Percentiles rank a stretch among this genome's conserved stretches.
These are phyloP conservation scores for Talaromyces sp. DNA, from an alignment of 2,329 filamentous ascomycete genomes.

Conservation along the genomic window DNA sequence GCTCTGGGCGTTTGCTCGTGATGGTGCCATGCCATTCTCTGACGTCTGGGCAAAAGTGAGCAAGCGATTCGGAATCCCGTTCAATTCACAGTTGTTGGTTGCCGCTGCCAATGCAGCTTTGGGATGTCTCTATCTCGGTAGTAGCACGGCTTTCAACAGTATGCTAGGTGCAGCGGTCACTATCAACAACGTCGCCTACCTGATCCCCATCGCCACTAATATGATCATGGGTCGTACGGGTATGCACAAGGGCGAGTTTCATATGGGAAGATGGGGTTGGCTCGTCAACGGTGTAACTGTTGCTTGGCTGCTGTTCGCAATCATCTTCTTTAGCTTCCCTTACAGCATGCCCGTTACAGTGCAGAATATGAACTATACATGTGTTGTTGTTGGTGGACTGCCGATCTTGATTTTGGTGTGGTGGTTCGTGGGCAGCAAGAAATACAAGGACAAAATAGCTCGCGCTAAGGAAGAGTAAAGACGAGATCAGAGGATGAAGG, in stretches of 20 bases:
- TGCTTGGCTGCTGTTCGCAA: constrained; percentile 49
- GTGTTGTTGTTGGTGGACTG: constrained; percentile 45
- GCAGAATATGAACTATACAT: constrained; percentile 51
- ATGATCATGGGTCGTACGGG: constrained; percentile 44
- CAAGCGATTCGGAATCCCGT: constrained; percentile 43
- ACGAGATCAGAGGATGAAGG: too few relatives aligned
- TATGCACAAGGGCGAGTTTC: constrained; percentile 47
- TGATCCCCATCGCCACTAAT: constrained; percentile 48
- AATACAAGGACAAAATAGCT: constrained; percentile 17
- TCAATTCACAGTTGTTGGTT: constrained; percentile 56
- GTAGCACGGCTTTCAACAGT: constrained; percentile 63
- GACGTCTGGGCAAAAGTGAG: constrained; percentile 42
- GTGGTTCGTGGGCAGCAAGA: constrained; percentile 38
- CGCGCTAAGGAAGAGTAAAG: constrained; percentile 38
- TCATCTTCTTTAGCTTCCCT: constrained; percentile 50
- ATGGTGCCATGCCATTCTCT: constrained; percentile 43
- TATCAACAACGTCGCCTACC: constrained; percentile 47
- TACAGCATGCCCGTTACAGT: constrained; percentile 37
- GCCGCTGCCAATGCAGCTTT: constrained; percentile 53
- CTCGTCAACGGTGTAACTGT: constrained; percentile 46
- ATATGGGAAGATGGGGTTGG: constrained; percentile 42
- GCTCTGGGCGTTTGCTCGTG: constrained; percentile 59
- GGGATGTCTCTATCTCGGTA: constrained; percentile 65
- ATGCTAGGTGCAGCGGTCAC: constrained; percentile 34
- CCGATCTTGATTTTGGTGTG: constrained; percentile 38